Evolutionary conservation across 345 rosid species (phyloP), one percentile per base, ranked within the genome.

Genomic region (Microcos paniculata): DNA sequence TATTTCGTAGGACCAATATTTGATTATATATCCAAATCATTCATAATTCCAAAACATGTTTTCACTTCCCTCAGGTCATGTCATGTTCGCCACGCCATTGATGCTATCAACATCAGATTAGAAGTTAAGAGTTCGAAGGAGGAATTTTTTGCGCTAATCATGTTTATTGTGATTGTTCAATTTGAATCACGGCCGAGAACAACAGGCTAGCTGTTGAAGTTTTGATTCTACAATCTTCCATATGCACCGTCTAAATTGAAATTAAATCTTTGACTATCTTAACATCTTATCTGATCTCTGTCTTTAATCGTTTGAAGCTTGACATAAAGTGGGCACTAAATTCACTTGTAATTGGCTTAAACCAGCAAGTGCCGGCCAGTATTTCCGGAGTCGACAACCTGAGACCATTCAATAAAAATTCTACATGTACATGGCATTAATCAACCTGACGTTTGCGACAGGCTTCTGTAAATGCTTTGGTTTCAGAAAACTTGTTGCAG

Each of bases 281-380:
- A 33, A 62, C 13, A 62, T 15, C 42, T 16, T 61, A 71, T 16
- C 23, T 58, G 30, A n/a, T n/a, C n/a, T 70, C 33, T 23, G 38
- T 12, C 31, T 26, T 57, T 57, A 57, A 4, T 24, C 0, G 40
- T 19, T 19, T 63, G 67, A 71, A 70, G 56, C n/a, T 42, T 69
- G 80, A 79, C 77, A 63, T 82, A 57, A 73, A 77, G 74, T 11
- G 11, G 13, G 78, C 74, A 73, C 78, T 19, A 21, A 57, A 53
- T 14, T 45, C 57, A 13, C 21, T 19, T 45, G 8, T 40, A 30
- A n/a, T 70, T 70, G 24, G 23, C 24, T 72, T 26, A 16, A 23
- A 30, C 58, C 68, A 9, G 1, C 8, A 6, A 42, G 10, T 42
- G 45, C 45, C 6, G 10, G 45, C 45, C 1, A 42, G 10, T 42